Evolutionary conservation across 352 stramenopile species (phyloP), one percentile per base, ranked within the genome.

Genomic region (Aphanomyces stellatus): DNA sequence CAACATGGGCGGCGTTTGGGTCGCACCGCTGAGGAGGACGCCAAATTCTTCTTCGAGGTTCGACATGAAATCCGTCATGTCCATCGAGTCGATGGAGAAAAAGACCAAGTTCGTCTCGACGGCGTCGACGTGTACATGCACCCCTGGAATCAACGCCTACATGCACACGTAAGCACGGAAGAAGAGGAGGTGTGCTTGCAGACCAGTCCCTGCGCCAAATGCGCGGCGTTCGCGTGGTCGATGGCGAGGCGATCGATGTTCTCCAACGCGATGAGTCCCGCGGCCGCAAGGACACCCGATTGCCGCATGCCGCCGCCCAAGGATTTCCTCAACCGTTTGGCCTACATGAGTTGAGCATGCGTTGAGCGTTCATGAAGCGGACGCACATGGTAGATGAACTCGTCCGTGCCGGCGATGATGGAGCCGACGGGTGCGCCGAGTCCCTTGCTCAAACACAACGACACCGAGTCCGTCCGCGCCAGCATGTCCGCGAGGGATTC

Each of bases 281-380:
- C 95, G 0, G 92, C 82, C 8, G 96, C 96, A 55, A 99, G 84
- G 27, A 99, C 72, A 35, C 96, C 96, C 1, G 80, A 82, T 74
- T 99, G 97, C 24, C 97, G 88, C 96, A 99, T 99, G 5, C 96
- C 96, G 40, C 97, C 97, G 13, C 97, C 96, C 15, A 98, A 84
- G 35, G 91, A 95, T 80, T 99, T 99, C 35, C 96, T 78, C 71
- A 97, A 73, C 22, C 96, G 85, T 62, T 77, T 88, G 10, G 95
- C 96, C 60, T 95, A 56, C 41, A 28, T 35, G 66, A 13, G 24
- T 66, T 10, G 4, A 10, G 13, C 2, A 41, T 34, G 22, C 42
- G 60, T n/a, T n/a, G n/a, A 30, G 66, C 13, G 24, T 69, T 24
- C 3, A 17, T 35, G 0, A 49, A 30, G 19, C 34, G 63, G 33